phyloP scores from a whole-genome alignment of 148 eudicot genomes.

The Fallopia convolvulus region DNA sequence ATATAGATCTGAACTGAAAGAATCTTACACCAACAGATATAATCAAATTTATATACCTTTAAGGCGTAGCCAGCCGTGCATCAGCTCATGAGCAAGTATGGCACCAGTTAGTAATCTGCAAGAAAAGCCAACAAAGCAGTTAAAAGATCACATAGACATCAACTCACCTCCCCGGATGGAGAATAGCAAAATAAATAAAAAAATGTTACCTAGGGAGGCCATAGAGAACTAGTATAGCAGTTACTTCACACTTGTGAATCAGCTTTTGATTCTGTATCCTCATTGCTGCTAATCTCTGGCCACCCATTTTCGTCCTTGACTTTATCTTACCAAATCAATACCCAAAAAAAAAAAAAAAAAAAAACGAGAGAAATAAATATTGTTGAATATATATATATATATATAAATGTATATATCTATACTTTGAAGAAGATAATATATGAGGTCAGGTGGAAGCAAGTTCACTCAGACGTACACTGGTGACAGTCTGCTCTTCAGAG shows the following conservation, averaged over 20 bases:
- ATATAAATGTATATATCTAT: too few species aligned
- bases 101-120: slow-evolving; percentile 90
- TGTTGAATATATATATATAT: too few species aligned
- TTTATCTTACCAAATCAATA: slow-evolving; percentile 39
- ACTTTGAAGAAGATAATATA: neutral
- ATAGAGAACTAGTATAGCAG: slow-evolving; percentile 92
- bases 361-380: neutral
- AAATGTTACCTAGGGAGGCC: slow-evolving; percentile 84
- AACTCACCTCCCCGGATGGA: neutral
- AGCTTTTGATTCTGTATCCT: slow-evolving; percentile 85
- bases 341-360: neutral
- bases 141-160: too few species aligned
- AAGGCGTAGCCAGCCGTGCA: slow-evolving; percentile 98
- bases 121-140: too few species aligned
- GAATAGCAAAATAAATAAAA: neutral
- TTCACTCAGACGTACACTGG: slow-evolving; percentile 48
- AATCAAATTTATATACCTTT: slow-evolving; percentile 34
- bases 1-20: neutral
- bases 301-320: slow-evolving; percentile 75
- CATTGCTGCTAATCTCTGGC: slow-evolving; percentile 70
- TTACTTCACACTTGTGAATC: slow-evolving; percentile 80
- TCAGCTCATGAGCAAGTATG: slow-evolving; percentile 90
- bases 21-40: neutral
- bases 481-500: slow-evolving; percentile 96
- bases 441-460: neutral